Percentiles rank a stretch among this genome's conserved stretches.
Conservation (phyloP, 2,329 filamentous ascomycete genomes). For the Clonostachys rosea region DNA sequence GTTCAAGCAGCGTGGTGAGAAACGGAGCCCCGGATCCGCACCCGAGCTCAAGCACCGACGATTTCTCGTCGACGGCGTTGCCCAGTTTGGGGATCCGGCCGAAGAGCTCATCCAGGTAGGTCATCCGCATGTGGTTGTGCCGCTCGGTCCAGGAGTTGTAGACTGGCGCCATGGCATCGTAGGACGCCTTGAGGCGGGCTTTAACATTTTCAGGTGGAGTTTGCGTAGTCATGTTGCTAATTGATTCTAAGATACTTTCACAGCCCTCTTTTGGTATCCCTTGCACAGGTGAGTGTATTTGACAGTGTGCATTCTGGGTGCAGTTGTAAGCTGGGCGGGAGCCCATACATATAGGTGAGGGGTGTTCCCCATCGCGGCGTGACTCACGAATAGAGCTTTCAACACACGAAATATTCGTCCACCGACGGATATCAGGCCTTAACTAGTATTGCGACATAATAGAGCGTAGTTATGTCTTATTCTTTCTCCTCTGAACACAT, state of each 20-base stretch:
- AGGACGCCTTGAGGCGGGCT: conserved; percentile 28
- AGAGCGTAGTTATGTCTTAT: too few relatives aligned
- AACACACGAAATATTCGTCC: too few relatives aligned
- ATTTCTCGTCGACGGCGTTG: neutral
- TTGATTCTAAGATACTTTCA: conserved; percentile 3
- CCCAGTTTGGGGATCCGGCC: conserved; percentile 14
- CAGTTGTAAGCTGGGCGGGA: too few relatives aligned
- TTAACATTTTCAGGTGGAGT: conserved; percentile 21
- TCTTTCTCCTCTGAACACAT: too few relatives aligned
- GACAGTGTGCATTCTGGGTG: neutral
- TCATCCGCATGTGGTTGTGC: conserved; percentile 19
- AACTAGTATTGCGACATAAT: too few relatives aligned
- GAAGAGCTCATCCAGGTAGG: conserved; percentile 25
- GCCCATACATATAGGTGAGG: too few relatives aligned
- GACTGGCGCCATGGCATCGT: conserved; percentile 27
- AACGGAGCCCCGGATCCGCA: conserved; percentile 33
- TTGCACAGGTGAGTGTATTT: neutral
- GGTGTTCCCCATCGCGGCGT: too few relatives aligned
- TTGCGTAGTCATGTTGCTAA: conserved; percentile 1
- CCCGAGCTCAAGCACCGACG: conserved; percentile 31
- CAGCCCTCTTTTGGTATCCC: neutral
- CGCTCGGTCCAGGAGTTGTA: conserved; percentile 33
- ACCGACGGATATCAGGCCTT: too few relatives aligned
- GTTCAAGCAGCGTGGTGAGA: conserved; percentile 22
- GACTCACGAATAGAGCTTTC: too few relatives aligned